Base-by-base conservation (phyloP, 805 yeast species). In the Cyberlindnera suaveolens region DNA sequence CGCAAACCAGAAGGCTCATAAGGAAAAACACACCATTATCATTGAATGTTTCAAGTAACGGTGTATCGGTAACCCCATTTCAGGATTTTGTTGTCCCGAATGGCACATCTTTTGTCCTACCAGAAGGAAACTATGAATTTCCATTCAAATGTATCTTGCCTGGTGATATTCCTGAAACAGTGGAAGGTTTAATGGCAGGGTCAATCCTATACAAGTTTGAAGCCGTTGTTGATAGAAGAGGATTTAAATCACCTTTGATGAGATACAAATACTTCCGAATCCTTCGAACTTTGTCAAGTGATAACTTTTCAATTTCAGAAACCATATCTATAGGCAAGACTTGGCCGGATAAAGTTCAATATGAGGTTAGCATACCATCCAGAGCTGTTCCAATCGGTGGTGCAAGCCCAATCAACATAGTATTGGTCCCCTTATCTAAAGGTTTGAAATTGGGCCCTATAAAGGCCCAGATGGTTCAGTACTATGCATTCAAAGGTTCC, bases 311-410 rank as follows among this genome's bases (percentile, higher is more conserved):
- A 5, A 68, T 85, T 17, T 74, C 89, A 0, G 96, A 90, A 60
- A 87, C 96, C 1, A 82, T 89, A 49, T 85, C 91, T 0, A 90
- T 90, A 31, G 96, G 88, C 44, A 89, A 88, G 58, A 84, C 89
- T 4, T 87, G 96, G 95, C 91, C 95, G 2, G 70, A 77, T 40
- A 88, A 87, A 59, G 80, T 91, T 35, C 96, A 90, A 61, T 90
- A 91, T 62, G 80, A 87, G 14, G 78, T 91, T 43, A 81, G 83
- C 44, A 80, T 88, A 3, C 96, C 97, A 0, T 75, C 89, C 18
- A 79, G 83, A 51, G 96, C 96, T 1, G 78, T 87, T 7, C 89
- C 96, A 1, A 78, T 90, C 37, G 98, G 98, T 5, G 78, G 90
- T 0, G 66, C 71, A 1, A 70, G 85, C 5, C 85, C 87, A 2